Evolutionary conservation across 2,329 filamentous ascomycete species (phyloP).

Genomic region (Claviceps purpurea): DNA sequence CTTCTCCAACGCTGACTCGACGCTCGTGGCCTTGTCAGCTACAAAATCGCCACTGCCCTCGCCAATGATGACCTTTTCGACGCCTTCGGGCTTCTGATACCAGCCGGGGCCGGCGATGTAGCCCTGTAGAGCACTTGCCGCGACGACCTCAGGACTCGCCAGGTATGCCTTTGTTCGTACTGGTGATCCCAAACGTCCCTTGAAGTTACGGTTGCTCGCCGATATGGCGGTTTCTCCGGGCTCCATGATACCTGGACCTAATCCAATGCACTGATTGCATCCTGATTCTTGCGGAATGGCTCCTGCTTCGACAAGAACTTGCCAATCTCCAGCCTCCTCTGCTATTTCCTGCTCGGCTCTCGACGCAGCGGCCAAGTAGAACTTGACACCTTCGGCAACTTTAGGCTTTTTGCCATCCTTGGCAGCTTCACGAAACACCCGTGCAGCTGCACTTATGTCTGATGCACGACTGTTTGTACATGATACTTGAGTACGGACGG

Average conservation of each 20-base stretch:
- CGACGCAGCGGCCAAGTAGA: constrained; percentile 83
- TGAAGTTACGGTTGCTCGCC: constrained; percentile 91
- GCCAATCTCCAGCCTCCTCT: constrained; percentile 73
- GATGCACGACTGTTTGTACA: constrained; percentile 1
- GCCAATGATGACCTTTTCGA: constrained; percentile 53
- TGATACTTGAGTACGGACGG: neutral
- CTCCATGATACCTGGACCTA: constrained; percentile 66
- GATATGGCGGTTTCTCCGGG: constrained; percentile 71
- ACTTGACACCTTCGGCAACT: constrained; percentile 61
- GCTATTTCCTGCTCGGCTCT: constrained; percentile 59
- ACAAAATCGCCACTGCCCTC: constrained; percentile 52
- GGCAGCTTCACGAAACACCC: constrained; percentile 12
- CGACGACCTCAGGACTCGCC: constrained; percentile 72
- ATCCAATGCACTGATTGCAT: constrained; percentile 71
- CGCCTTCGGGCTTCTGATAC: constrained; percentile 60
- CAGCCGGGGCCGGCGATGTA: constrained; percentile 63
- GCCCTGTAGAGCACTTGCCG: constrained; percentile 68
- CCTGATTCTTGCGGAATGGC: constrained; percentile 15
- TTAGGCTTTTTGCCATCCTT: constrained; percentile 50
- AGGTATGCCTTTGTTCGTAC: constrained; percentile 40
- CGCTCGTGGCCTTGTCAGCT: constrained; percentile 34
- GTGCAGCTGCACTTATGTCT: neutral
- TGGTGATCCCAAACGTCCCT: constrained; percentile 33
- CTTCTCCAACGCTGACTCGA: constrained; percentile 59
- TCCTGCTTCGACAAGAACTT: constrained; percentile 37